phyloP scores from a whole-genome alignment of 1,139 yeast genomes.

The Meyerozyma smithsonii region DNA sequence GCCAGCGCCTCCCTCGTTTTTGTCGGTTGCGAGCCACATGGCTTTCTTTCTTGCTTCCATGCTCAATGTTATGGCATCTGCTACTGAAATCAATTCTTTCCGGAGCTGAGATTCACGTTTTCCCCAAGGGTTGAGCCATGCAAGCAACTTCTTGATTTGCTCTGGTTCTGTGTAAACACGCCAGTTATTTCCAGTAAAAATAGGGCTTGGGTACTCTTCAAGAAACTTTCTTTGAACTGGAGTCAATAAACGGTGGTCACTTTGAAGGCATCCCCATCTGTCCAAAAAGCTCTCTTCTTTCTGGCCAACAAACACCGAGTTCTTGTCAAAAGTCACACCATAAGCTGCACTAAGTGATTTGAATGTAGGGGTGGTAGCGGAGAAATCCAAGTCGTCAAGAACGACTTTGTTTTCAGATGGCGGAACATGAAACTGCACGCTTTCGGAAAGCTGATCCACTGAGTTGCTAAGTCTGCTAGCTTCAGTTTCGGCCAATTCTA shows the following conservation, averaged over 20 bases:
- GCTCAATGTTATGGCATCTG: conserved; percentile 52
- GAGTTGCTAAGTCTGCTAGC: conserved; percentile 10
- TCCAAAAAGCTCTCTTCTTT: conserved; percentile 26
- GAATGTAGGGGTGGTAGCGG: background rate
- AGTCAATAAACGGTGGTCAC: conserved; percentile 20
- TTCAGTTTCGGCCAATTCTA: conserved; percentile 16
- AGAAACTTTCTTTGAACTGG: conserved; percentile 58
- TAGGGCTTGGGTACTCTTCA: conserved; percentile 61
- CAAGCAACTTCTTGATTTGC: conserved; percentile 52
- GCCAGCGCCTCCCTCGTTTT: no score
- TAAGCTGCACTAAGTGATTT: background rate
- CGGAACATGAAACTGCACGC: conserved; percentile 13
- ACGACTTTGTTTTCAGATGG: conserved; percentile 10
- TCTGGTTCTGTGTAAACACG: conserved; percentile 61
- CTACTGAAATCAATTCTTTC: conserved; percentile 55
- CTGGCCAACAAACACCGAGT: background rate
- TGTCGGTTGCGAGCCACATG: conserved; percentile 33
- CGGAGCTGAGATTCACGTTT: conserved; percentile 63
- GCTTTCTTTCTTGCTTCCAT: conserved; percentile 58
- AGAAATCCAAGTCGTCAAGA: conserved; percentile 13
- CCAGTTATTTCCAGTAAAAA: conserved; percentile 57
- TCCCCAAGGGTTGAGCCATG: conserved; percentile 77
- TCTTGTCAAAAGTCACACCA: background rate
- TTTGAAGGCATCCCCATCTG: conserved; percentile 39
- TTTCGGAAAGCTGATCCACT: conserved; percentile 16